A percentile compares a stretch with the other conserved stretches of the same genome.
Conservation (phyloP, 2,329 filamentous ascomycete genomes). For the Trichoderma simmonsii region DNA sequence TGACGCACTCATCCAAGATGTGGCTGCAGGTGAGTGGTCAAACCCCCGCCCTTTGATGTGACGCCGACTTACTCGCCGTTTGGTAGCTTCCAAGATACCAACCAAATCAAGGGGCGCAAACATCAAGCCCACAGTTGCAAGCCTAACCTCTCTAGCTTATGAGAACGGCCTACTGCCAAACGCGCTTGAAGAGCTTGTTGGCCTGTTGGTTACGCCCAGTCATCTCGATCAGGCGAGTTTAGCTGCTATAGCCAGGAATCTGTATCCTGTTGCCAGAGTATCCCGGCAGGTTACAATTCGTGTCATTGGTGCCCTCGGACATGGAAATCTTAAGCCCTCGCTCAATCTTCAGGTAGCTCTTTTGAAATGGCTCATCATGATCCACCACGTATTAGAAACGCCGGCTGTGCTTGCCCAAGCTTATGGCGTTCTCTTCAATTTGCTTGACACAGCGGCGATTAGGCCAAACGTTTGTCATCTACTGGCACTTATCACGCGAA, state of each 20-base stretch:
- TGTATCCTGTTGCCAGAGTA: conserved; percentile 72
- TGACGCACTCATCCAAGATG: conserved; percentile 35
- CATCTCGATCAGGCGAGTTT: conserved; percentile 74
- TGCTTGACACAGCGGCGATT: conserved; percentile 76
- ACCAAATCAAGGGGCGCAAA: conserved; percentile 63
- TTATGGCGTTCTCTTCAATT: conserved; percentile 75
- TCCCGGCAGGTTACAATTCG: conserved; percentile 58
- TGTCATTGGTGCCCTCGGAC: conserved; percentile 70
- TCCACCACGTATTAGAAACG: conserved; percentile 68
- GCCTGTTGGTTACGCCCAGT: conserved; percentile 63
- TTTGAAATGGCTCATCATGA: conserved; percentile 74
- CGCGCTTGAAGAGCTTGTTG: conserved; percentile 60
- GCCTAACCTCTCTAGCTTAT: conserved; percentile 60
- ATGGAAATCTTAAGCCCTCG: conserved; percentile 72
- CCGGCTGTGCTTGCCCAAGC: conserved; percentile 61
- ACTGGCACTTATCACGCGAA: conserved; percentile 72
- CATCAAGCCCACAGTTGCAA: conserved; percentile 63
- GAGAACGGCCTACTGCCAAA: conserved; percentile 63
- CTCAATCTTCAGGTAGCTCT: conserved; percentile 67
- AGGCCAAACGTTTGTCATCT: conserved; percentile 69
- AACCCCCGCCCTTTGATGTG: neutral
- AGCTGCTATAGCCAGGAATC: conserved; percentile 64
- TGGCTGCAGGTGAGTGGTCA: conserved; percentile 31
- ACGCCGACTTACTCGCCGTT: neutral
- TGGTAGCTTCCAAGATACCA: conserved; percentile 55